Percentiles rank a stretch among this genome's conserved stretches.
phyloP scores from a whole-genome alignment of 169 alveolate genomes.

The Fabrea salina region DNA sequence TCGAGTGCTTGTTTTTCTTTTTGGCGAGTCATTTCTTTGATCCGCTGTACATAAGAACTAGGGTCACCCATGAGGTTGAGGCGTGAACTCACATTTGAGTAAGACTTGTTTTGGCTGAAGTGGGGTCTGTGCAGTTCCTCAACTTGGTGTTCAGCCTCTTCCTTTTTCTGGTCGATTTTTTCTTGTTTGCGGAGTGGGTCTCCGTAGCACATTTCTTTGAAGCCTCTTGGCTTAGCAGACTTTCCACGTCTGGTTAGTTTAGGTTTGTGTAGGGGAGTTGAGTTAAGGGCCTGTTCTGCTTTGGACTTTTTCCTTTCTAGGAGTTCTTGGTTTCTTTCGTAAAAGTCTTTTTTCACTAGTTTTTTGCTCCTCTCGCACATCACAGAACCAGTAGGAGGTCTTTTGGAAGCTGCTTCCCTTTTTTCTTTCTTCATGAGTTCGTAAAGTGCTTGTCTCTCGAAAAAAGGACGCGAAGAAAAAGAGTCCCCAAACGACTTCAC shows the following conservation, averaged over 20 bases:
- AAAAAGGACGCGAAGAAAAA: slow-evolving; percentile 11
- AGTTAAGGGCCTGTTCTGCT: background rate
- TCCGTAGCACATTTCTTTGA: slow-evolving; percentile 15
- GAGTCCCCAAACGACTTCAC: background rate
- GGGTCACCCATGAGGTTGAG: background rate
- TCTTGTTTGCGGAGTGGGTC: background rate
- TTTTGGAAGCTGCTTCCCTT: background rate
- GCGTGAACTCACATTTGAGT: background rate
- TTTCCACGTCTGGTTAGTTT: slow-evolving; percentile 21
- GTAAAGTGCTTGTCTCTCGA: slow-evolving; percentile 34
- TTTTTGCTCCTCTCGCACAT: background rate
- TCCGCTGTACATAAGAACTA: background rate
- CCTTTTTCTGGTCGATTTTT: background rate
- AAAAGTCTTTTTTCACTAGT: slow-evolving; percentile 3
- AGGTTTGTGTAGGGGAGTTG: slow-evolving; percentile 14
- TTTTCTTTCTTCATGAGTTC: slow-evolving; percentile 17
- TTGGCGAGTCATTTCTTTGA: background rate
- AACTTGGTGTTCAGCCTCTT: background rate
- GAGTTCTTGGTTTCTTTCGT: slow-evolving; percentile 26
- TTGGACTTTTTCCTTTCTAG: background rate
- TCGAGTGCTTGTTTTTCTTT: background rate
- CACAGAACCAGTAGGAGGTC: background rate
- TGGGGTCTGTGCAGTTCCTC: no score
- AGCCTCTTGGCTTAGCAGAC: background rate
- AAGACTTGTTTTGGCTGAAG: slow-evolving; percentile 1